Percentiles rank a stretch among this genome's conserved stretches.
These are phyloP conservation scores for Apostasia ramifera DNA, from an alignment of 106 monocot species.

Conservation along the genomic window DNA sequence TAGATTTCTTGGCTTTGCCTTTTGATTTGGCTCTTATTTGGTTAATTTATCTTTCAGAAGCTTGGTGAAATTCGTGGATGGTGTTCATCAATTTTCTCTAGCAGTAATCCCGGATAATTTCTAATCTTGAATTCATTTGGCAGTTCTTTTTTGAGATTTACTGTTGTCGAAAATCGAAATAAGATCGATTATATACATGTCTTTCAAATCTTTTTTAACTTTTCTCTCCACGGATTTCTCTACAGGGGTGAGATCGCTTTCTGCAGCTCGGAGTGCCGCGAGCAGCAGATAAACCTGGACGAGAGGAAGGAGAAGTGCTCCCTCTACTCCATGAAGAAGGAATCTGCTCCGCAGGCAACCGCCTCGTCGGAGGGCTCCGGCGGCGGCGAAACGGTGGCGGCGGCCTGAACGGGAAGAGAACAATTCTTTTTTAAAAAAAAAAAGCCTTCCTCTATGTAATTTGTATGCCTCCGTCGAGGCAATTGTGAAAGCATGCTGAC, in stretches of 20 bases:
- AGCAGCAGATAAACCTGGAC: conserved; percentile 42
- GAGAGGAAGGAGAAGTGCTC: conserved; percentile 44
- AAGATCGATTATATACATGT: too few relatives aligned
- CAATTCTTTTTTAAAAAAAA: not conserved
- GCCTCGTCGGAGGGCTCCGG: conserved; percentile 3
- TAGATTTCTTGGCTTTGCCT: too few relatives aligned
- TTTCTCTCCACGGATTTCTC: not conserved
- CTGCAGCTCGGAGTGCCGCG: conserved; percentile 55
- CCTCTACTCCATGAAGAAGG: conserved; percentile 12
- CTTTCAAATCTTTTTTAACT: not conserved
- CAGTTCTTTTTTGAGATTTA: too few relatives aligned
- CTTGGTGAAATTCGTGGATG: too few relatives aligned
- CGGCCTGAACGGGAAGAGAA: not conserved
- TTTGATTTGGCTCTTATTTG: too few relatives aligned
- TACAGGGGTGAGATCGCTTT: conserved; percentile 63
- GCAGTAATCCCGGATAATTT: too few relatives aligned
- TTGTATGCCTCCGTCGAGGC: not conserved
- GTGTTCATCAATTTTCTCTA: too few relatives aligned
- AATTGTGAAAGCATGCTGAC: not conserved
- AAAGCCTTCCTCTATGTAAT: not conserved
- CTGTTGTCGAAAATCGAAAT: too few relatives aligned
- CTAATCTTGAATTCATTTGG: too few relatives aligned
- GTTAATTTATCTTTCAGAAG: too few relatives aligned
- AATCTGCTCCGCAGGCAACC: not conserved
- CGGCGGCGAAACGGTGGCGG: conserved; percentile 6